A percentile compares a stretch with the other conserved stretches of the same genome.
phyloP scores from a whole-genome alignment of 2,329 filamentous ascomycete species.

The Cadophora luteo-olivacea region DNA sequence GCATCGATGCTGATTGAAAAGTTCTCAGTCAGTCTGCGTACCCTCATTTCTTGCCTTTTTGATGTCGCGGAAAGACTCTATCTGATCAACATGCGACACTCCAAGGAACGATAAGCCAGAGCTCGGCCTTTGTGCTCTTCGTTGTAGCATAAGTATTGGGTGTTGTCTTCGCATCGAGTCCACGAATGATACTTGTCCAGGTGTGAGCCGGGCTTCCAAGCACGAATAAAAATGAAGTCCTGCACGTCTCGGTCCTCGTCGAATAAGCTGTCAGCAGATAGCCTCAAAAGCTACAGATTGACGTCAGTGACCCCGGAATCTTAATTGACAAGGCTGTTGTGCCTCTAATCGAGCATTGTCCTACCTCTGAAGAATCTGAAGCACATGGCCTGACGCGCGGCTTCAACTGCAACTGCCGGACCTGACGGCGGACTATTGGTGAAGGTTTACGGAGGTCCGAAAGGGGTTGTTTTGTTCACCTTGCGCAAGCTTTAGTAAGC shows the following conservation, averaged over 20 bases:
- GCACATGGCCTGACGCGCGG: neutral
- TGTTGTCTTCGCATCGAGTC: neutral
- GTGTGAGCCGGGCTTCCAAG: neutral
- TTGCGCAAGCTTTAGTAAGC: neutral
- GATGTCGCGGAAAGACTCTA: neutral
- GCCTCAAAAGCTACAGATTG: neutral
- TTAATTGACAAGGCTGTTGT: neutral
- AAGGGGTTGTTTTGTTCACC: neutral
- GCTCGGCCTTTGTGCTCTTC: neutral
- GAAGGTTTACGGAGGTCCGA: constrained; percentile 15
- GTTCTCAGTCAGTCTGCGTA: neutral
- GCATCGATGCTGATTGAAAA: neutral
- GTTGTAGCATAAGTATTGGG: neutral
- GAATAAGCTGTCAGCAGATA: constrained; percentile 3
- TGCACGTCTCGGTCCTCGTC: constrained; percentile 3
- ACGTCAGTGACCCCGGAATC: neutral
- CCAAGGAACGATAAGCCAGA: neutral
- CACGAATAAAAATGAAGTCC: neutral
- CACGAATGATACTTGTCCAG: neutral
- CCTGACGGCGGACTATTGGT: constrained; percentile 10
- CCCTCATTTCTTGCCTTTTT: neutral
- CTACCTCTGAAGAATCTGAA: neutral
- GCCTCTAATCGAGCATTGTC: neutral
- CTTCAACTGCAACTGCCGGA: constrained; percentile 14
- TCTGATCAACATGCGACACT: neutral